These are phyloP conservation scores for Ilex paraguariensis DNA, from an alignment of 305 asterid genomes.

Conservation along the genomic window DNA sequence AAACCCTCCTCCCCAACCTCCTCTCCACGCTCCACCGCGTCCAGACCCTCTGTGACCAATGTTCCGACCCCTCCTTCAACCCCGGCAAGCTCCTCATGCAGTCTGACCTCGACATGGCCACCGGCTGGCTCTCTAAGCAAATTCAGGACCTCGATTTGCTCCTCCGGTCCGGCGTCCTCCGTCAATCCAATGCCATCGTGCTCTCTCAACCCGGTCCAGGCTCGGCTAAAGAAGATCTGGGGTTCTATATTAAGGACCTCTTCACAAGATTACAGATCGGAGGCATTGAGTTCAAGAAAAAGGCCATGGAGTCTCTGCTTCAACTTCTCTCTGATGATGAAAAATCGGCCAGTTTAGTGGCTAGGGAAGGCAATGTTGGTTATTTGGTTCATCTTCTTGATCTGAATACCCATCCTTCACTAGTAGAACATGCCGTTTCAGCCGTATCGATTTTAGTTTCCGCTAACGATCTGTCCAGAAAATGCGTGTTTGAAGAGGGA, in stretches of 20 bases:
- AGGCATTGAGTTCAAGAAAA: constrained; percentile 65
- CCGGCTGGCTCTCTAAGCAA: constrained; percentile 68
- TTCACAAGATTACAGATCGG: constrained; percentile 90
- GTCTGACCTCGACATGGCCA: constrained; percentile 89
- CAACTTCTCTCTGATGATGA: constrained; percentile 58
- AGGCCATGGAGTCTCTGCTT: constrained; percentile 65
- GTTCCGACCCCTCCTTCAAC: constrained; percentile 39
- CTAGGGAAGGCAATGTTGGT: constrained; percentile 47
- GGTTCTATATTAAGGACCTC: constrained; percentile 59
- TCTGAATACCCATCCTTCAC: constrained; percentile 27
- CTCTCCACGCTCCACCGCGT: constrained; percentile 58
- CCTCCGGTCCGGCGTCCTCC: constrained; percentile 83
- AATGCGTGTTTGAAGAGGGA: constrained; percentile 81
- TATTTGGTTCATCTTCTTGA: constrained; percentile 58
- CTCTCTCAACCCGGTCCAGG: constrained; percentile 57
- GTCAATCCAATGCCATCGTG: constrained; percentile 82
- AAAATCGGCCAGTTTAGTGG: constrained; percentile 48
- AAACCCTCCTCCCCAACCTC: constrained; percentile 47
- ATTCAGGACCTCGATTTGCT: constrained; percentile 72
- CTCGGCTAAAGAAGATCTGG: constrained; percentile 48
- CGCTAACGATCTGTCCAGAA: constrained; percentile 50
- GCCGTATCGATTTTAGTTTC: constrained; percentile 67
- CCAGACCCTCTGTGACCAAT: constrained; percentile 40
- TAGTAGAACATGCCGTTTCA: constrained; percentile 53
- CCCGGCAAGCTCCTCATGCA: constrained; percentile 92